A percentile compares a stretch with the other conserved stretches of the same genome.
phyloP scores from a whole-genome alignment of 345 rosid species.

The Lepidium aucheri region DNA sequence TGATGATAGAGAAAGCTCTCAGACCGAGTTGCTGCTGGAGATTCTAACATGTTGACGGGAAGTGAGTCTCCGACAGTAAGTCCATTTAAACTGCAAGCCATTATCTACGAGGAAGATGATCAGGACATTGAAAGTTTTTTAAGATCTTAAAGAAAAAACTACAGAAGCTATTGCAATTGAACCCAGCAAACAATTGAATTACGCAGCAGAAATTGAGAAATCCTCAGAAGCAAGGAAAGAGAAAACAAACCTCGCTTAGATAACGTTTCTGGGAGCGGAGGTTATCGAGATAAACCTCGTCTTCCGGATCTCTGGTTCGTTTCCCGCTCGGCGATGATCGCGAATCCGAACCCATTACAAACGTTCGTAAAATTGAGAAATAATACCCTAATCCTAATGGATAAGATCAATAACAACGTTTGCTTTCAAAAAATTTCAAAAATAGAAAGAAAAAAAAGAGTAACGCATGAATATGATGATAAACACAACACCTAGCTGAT shows the following conservation, averaged over 20 bases:
- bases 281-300: conserved; percentile 91
- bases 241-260: conserved; percentile 64
- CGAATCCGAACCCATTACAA: no score
- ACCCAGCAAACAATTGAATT: no score
- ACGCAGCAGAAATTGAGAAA: not conserved
- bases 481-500: no score
- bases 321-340: conserved; percentile 45
- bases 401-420: no score
- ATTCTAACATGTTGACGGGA: conserved; percentile 73
- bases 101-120: conserved; percentile 46
- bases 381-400: no score
- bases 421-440: no score
- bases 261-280: conserved; percentile 92
- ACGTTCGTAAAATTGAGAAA: no score
- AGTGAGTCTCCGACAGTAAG: conserved; percentile 83
- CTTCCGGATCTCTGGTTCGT: conserved; percentile 84
- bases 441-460: no score
- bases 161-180: no score
- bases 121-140: no score
- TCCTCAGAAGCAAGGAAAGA: not conserved
- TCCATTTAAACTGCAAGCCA: conserved; percentile 97
- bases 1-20: conserved; percentile 41
- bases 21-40: conserved; percentile 51
- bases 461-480: no score
- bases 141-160: no score